phyloP scores from a whole-genome alignment of 768 basidiomycete species.

The Suillus variegatus region DNA sequence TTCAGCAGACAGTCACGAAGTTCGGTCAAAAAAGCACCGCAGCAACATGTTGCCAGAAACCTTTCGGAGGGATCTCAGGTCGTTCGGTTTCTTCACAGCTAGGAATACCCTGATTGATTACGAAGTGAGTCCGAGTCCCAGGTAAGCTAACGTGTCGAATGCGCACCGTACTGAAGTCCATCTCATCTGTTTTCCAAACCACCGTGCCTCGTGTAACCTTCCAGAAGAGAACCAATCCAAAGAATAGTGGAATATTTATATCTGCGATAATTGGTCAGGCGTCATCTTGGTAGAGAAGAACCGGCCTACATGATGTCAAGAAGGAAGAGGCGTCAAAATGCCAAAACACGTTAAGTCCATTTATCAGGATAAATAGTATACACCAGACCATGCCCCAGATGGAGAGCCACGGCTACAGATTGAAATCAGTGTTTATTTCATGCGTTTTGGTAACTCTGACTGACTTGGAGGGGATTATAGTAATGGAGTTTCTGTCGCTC shows the following conservation, averaged over 20 bases:
- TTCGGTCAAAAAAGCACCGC: constrained; percentile 48
- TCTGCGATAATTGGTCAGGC: constrained; percentile 23
- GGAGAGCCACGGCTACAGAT: constrained; percentile 52
- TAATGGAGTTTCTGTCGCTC: constrained; percentile 64
- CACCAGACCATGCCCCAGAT: constrained; percentile 71
- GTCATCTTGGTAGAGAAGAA: constrained; percentile 9
- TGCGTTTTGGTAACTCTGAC: constrained; percentile 28
- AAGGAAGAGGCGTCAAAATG: constrained; percentile 54
- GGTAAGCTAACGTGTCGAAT: neutral
- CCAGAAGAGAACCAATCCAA: constrained; percentile 24
- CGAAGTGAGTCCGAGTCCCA: neutral
- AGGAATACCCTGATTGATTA: constrained; percentile 54
- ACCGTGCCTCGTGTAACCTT: constrained; percentile 19
- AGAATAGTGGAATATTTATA: constrained; percentile 27
- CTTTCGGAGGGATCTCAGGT: constrained; percentile 51
- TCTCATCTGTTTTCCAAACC: constrained; percentile 58
- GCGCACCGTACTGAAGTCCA: constrained; percentile 71
- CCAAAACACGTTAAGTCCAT: constrained; percentile 63
- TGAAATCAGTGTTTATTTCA: neutral
- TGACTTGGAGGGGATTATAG: constrained; percentile 48
- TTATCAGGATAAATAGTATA: constrained; percentile 56
- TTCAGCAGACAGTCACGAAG: neutral
- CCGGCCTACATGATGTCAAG: constrained; percentile 44
- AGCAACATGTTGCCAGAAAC: constrained; percentile 51
- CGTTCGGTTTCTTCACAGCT: constrained; percentile 65